Conservation (phyloP, 371 early-diverging fungal genomes). For the Ordospora colligata region DNA sequence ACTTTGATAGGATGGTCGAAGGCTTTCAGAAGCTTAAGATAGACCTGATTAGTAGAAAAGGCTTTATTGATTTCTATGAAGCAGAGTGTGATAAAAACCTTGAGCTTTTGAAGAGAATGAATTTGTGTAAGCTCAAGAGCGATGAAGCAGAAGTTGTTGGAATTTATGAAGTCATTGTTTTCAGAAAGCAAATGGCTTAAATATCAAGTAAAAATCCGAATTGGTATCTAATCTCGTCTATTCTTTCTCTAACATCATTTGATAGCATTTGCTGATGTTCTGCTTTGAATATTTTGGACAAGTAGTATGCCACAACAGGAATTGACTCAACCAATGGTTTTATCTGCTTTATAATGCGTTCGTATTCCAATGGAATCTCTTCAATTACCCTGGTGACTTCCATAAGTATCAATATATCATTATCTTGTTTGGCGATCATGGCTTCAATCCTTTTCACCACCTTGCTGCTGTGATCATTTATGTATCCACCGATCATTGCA, state of each 20-base stretch:
- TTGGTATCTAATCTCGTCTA: slow-evolving; percentile 3
- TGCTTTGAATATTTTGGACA: background rate
- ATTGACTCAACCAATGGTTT: background rate
- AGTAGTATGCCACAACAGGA: background rate
- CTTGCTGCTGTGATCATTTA: background rate
- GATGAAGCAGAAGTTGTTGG: slow-evolving; percentile 57
- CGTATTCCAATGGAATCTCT: slow-evolving; percentile 19
- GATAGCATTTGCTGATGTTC: slow-evolving; percentile 1
- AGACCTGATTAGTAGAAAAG: slow-evolving; percentile 24
- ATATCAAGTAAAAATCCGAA: slow-evolving; percentile 28
- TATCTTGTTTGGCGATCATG: background rate
- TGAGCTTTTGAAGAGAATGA: slow-evolving; percentile 39
- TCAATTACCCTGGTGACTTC: slow-evolving; percentile 22
- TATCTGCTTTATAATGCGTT: slow-evolving; percentile 11
- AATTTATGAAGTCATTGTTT: slow-evolving; percentile 53
- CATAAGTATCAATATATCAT: slow-evolving; percentile 15
- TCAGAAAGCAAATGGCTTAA: slow-evolving; percentile 35
- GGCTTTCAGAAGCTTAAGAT: slow-evolving; percentile 26
- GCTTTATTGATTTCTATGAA: slow-evolving; percentile 52
- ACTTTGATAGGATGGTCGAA: slow-evolving; percentile 32
- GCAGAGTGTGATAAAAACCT: slow-evolving; percentile 12
- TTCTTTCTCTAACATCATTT: background rate
- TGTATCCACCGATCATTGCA: background rate
- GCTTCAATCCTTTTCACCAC: background rate
- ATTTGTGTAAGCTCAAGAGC: background rate